A percentile compares a stretch with the other conserved stretches of the same genome.
Evolutionary conservation across 2,329 filamentous ascomycete genomes (phyloP).

Genomic region (Daldinia eschscholtzii): DNA sequence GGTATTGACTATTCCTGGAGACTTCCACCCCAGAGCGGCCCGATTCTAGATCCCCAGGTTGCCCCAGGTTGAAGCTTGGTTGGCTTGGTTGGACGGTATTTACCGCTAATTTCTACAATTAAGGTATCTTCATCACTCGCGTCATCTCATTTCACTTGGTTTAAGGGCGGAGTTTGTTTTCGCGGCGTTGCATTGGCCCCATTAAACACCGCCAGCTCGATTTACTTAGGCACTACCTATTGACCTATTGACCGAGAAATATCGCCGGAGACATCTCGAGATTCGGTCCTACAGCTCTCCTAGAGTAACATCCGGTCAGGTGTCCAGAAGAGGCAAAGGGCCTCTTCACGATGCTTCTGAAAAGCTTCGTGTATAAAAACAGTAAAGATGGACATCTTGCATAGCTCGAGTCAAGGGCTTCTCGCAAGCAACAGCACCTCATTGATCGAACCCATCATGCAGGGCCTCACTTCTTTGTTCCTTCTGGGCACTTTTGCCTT

Average conservation of each 20-base stretch:
- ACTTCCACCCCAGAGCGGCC: conserved; percentile 41
- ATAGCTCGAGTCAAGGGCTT: conserved; percentile 37
- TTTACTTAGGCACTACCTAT: conserved; percentile 23
- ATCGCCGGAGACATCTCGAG: conserved; percentile 32
- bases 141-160: conserved; percentile 25
- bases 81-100: conserved; percentile 32
- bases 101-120: conserved; percentile 17
- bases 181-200: conserved; percentile 29
- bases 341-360: conserved; percentile 35
- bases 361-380: conserved; percentile 44
- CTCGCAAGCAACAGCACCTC: conserved; percentile 46
- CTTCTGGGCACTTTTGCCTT: conserved; percentile 65
- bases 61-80: conserved; percentile 29
- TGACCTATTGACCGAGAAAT: conserved; percentile 36
- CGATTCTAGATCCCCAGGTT: conserved; percentile 39
- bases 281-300: conserved; percentile 45
- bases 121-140: conserved; percentile 24
- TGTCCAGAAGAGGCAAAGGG: conserved; percentile 39
- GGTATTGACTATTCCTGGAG: conserved; percentile 24
- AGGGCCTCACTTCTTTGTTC: conserved; percentile 63
- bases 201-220: conserved; percentile 24
- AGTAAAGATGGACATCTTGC: conserved; percentile 48
- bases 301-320: conserved; percentile 30
- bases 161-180: conserved; percentile 16
- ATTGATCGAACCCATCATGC: conserved; percentile 60